phyloP scores from a whole-genome alignment of 108 stramenopile genomes.

The Mediolabrus comicus region DNA sequence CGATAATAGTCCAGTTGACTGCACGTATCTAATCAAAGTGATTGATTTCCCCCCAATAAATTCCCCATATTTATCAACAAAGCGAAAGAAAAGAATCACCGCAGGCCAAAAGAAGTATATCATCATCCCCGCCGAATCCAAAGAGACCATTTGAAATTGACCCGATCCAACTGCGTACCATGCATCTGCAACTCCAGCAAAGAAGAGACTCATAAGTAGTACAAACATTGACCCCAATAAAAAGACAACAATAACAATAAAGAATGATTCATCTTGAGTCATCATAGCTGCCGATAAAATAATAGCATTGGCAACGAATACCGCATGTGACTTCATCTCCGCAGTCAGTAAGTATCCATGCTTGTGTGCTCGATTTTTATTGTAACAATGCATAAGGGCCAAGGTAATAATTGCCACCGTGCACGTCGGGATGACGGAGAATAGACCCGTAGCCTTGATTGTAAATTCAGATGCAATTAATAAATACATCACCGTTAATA shows the following conservation, averaged over 20 bases:
- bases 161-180: constrained; percentile 52
- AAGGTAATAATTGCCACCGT: constrained; percentile 15
- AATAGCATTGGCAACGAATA: constrained; percentile 13
- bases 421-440: constrained; percentile 6
- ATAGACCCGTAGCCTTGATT: background rate
- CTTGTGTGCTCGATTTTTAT: constrained; percentile 34
- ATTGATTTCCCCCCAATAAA: background rate
- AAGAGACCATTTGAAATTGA: constrained; percentile 48
- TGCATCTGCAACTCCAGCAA: constrained; percentile 29
- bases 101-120: constrained; percentile 32
- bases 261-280: background rate
- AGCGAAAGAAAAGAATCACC: constrained; percentile 22
- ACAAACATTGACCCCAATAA: constrained; percentile 22
- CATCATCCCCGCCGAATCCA: constrained; percentile 40
- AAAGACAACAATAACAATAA: constrained; percentile 7
- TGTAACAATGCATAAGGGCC: constrained; percentile 11
- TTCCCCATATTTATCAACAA: constrained; percentile 32
- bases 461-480: background rate
- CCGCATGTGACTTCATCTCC: constrained; percentile 33
- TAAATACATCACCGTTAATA: background rate
- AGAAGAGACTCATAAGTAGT: constrained; percentile 1
- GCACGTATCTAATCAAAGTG: background rate
- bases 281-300: constrained; percentile 2
- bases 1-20: background rate
- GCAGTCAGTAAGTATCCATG: constrained; percentile 27